phyloP scores from a whole-genome alignment of 139 green algal genomes.

The Monoraphidium neglectum region DNA sequence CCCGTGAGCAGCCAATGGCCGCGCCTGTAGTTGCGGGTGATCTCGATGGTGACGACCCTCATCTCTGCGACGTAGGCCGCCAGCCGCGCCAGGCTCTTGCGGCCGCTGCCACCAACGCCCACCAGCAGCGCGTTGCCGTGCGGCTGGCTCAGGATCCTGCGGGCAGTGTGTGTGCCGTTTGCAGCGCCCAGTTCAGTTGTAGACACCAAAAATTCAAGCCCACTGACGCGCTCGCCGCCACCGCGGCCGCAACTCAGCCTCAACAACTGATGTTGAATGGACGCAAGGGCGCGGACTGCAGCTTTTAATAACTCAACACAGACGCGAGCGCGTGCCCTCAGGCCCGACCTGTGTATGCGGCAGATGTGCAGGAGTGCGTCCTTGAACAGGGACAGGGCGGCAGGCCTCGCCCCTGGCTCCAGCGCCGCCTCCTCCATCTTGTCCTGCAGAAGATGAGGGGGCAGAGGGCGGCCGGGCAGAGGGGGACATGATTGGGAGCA shows the following conservation, averaged over 20 bases:
- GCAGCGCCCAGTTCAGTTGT: no score
- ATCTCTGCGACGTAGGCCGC: constrained; percentile 79
- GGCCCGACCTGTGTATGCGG: constrained; percentile 30
- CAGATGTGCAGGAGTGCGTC: constrained; percentile 85
- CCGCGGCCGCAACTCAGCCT: no score
- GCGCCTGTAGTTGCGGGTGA: constrained; percentile 75
- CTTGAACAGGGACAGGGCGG: constrained; percentile 88
- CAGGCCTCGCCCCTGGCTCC: constrained; percentile 69
- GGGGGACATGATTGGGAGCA: no score
- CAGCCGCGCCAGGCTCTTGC: constrained; percentile 78
- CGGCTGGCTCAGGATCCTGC: constrained; percentile 81
- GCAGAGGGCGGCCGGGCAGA: no score
- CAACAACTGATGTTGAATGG: no score
- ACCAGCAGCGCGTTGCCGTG: constrained; percentile 85
- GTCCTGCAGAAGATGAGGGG: no score
- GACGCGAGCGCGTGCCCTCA: neutral
- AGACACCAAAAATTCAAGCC: no score
- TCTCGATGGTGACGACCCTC: constrained; percentile 85
- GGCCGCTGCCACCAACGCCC: constrained; percentile 81
- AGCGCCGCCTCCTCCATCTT: constrained; percentile 84
- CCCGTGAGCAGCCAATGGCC: constrained; percentile 3
- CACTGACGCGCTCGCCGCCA: no score
- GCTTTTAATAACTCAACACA: neutral
- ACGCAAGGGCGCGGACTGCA: no score
- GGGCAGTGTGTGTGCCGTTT: no score